These are phyloP conservation scores for Coriaria nepalensis DNA, from an alignment of 306 rosid genomes.

Conservation along the genomic window DNA sequence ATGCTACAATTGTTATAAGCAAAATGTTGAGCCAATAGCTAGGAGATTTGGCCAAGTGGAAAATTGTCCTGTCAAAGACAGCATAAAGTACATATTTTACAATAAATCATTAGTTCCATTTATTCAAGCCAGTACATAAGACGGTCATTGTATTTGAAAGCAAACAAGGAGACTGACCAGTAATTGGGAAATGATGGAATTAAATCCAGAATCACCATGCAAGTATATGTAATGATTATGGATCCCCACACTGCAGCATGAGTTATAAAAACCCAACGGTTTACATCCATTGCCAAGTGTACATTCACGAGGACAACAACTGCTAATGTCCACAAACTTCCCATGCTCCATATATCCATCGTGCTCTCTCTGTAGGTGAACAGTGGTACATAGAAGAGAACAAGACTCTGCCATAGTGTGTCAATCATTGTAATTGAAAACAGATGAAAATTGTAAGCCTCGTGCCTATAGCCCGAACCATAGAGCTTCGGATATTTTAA, in stretches of 20 bases:
- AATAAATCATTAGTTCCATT: constrained; percentile 13
- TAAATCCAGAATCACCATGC: constrained; percentile 80
- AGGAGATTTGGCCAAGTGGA: constrained; percentile 53
- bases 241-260: constrained; percentile 95
- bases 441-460: constrained; percentile 70
- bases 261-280: constrained; percentile 68
- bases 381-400: constrained; percentile 64
- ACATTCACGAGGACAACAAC: constrained; percentile 86
- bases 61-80: constrained; percentile 54
- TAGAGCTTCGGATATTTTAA: constrained; percentile 67
- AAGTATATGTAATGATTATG: constrained; percentile 64
- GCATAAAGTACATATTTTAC: neutral
- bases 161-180: constrained; percentile 52
- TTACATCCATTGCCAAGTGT: constrained; percentile 89
- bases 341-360: constrained; percentile 90
- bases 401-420: constrained; percentile 98
- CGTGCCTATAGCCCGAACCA: constrained; percentile 78
- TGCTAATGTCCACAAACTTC: constrained; percentile 92
- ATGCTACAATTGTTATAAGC: constrained; percentile 54
- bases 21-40: constrained; percentile 73
- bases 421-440: constrained; percentile 93
- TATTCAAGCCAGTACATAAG: constrained; percentile 1
- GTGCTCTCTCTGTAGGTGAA: constrained; percentile 71
- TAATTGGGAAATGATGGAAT: constrained; percentile 73
- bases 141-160: neutral